A percentile compares a stretch with the other conserved stretches of the same genome.
These are phyloP conservation scores for Penicillium griseofulvum DNA, from an alignment of 2,329 filamentous ascomycete genomes.

Conservation along the genomic window DNA sequence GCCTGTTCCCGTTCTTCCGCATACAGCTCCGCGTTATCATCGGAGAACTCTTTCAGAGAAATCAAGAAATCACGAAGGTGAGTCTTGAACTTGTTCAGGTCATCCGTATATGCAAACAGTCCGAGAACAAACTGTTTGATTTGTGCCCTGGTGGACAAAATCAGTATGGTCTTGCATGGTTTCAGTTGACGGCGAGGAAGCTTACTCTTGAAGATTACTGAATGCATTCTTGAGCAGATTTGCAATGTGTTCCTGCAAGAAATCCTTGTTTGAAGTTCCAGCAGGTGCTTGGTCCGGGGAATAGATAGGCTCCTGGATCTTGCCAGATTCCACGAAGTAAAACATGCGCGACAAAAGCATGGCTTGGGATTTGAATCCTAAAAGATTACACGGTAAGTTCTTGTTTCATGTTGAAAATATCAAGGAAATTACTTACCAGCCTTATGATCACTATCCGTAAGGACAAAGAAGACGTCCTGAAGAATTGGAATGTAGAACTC, in stretches of 20 bases:
- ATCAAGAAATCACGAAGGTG: constrained; percentile 96
- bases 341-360: constrained; percentile 93
- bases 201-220: constrained; percentile 85
- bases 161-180: constrained; percentile 6
- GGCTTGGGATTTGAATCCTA: constrained; percentile 92
- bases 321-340: constrained; percentile 85
- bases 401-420: background rate
- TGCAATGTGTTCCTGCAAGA: constrained; percentile 82
- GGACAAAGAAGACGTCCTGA: constrained; percentile 96
- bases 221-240: constrained; percentile 85
- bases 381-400: background rate
- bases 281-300: constrained; percentile 74
- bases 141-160: constrained; percentile 61
- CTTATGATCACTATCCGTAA: constrained; percentile 97
- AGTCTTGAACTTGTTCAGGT: constrained; percentile 91
- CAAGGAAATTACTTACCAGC: constrained; percentile 54
- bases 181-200: constrained; percentile 20
- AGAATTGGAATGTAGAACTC: constrained; percentile 94
- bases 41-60: constrained; percentile 92
- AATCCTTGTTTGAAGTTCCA: constrained; percentile 87
- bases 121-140: constrained; percentile 87
- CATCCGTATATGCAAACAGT: constrained; percentile 81
- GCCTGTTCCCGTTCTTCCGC: constrained; percentile 93
- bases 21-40: constrained; percentile 91
- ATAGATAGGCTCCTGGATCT: constrained; percentile 92